Base-by-base conservation (phyloP, 345 rosid genomes). In the Citrus sp. region DNA sequence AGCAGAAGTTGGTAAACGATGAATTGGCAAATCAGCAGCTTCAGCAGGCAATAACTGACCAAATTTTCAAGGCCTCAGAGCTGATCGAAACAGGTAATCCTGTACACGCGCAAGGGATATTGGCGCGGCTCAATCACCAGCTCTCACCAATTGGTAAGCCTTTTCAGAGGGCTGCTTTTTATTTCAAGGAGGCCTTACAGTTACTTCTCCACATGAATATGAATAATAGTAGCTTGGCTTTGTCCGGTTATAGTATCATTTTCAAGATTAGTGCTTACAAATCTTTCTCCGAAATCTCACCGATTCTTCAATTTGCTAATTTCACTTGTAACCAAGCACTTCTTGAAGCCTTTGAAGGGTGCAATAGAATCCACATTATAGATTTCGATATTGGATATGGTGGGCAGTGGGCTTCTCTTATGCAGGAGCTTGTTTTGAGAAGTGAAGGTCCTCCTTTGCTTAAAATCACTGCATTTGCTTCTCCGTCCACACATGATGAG, bases 41-140 rank as follows among this genome's bases (percentile, higher is more conserved):
- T 85, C 88, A 93, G 78, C 89, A 91, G 78, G 87, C 92, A 59
- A 82, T 91, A 79, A 85, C 88, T 55, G 92, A 90, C 86, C 97
- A 91, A 83, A 85, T 95, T 65, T 90, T 88, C 84, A 89, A 91
- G 88, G 92, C 94, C 55, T 90, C 95, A 84, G 98, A 95, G 89
- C 91, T 95, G 76, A 90, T 95, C 82, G 95, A 88, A 86, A 85
- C 92, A 59, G 91, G 92, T 81, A 90, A 92, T 74, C 84, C 82
- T 85, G 81, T 82, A 84, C 98, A 84, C 97, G 99, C 99, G 92
- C 98, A 94, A 89, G 99, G 89, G 98, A 96, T 96, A 96, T 96
- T 96, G 99, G 99, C 99, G 98, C 99, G 99, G 98, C 99, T 96
- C 98, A 96, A 96, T 96, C 99, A 96, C 86, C 97, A 91, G 92